These are phyloP conservation scores for Thinopyrum elongatum DNA, from an alignment of 176 grass and related monocot species.

Conservation along the genomic window DNA sequence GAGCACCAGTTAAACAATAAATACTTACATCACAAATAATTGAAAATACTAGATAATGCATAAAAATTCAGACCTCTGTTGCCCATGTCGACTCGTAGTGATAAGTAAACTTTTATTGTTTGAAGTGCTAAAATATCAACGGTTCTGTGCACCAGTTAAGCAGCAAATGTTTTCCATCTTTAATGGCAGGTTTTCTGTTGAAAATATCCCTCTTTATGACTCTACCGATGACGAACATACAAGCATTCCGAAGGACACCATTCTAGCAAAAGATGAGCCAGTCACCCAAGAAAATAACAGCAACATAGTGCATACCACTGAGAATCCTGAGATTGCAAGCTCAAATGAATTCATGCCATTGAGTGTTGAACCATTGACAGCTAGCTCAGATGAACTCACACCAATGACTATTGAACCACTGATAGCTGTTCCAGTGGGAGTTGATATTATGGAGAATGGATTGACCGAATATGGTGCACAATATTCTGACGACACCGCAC, in stretches of 20 bases:
- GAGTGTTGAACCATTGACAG: slow-evolving; percentile 30
- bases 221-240: slow-evolving; percentile 84
- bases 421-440: slow-evolving; percentile 68
- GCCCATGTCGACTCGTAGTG: neutral
- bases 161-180: slow-evolving; percentile 27
- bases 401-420: slow-evolving; percentile 61
- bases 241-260: slow-evolving; percentile 57
- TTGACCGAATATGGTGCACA: slow-evolving; percentile 32
- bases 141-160: slow-evolving; percentile 4
- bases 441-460: slow-evolving; percentile 53
- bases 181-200: slow-evolving; percentile 83
- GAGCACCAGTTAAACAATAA: neutral
- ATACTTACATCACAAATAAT: neutral
- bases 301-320: slow-evolving; percentile 15
- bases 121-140: neutral
- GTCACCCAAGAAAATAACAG: slow-evolving; percentile 21
- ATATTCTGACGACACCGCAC: slow-evolving; percentile 20
- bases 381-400: slow-evolving; percentile 35
- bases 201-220: slow-evolving; percentile 98
- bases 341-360: slow-evolving; percentile 37
- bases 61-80: neutral
- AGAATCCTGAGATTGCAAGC: slow-evolving; percentile 22
- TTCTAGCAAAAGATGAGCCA: slow-evolving; percentile 28
- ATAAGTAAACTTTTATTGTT: neutral
- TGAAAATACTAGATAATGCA: neutral